A percentile compares a stretch with the other conserved stretches of the same genome.
These are phyloP conservation scores for Diplodia scrobiculata DNA, from an alignment of 2,329 filamentous ascomycete genomes.

Conservation along the genomic window DNA sequence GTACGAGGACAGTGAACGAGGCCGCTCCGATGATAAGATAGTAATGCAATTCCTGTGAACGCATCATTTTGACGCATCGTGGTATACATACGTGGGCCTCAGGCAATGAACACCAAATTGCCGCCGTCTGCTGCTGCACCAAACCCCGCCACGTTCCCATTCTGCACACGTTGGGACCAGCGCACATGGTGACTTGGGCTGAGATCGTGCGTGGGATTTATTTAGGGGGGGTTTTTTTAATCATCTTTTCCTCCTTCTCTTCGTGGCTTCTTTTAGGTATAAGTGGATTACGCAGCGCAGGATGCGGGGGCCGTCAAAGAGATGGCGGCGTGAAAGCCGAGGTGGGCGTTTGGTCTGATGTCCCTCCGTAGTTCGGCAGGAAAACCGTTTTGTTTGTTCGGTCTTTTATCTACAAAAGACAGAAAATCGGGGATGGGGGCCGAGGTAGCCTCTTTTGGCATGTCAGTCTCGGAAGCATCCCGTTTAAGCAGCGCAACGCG, in stretches of 20 bases:
- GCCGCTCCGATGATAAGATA: background rate
- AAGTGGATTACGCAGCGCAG: too few species aligned
- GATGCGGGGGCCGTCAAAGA: too few species aligned
- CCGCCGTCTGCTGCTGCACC: too few species aligned
- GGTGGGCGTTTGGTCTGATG: background rate
- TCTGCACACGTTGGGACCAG: too few species aligned
- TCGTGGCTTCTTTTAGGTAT: too few species aligned
- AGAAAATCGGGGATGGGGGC: background rate
- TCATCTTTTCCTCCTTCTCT: too few species aligned
- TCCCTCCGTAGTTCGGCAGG: background rate
- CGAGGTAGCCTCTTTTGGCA: background rate
- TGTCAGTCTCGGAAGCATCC: background rate
- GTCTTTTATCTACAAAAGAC: background rate
- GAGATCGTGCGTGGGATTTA: too few species aligned
- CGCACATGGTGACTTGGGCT: too few species aligned
- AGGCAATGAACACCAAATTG: too few species aligned
- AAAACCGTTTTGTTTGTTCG: background rate
- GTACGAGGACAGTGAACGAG: background rate
- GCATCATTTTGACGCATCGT: background rate
- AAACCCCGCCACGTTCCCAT: too few species aligned
- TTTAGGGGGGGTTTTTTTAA: too few species aligned
- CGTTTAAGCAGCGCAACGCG: background rate
- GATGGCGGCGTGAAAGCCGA: background rate
- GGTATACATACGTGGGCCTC: too few species aligned
- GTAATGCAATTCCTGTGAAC: background rate